Percentiles rank a stretch among this genome's conserved stretches.
These are phyloP conservation scores for Paradendryphiella salina DNA, from an alignment of 2,329 filamentous ascomycete species.

Conservation along the genomic window DNA sequence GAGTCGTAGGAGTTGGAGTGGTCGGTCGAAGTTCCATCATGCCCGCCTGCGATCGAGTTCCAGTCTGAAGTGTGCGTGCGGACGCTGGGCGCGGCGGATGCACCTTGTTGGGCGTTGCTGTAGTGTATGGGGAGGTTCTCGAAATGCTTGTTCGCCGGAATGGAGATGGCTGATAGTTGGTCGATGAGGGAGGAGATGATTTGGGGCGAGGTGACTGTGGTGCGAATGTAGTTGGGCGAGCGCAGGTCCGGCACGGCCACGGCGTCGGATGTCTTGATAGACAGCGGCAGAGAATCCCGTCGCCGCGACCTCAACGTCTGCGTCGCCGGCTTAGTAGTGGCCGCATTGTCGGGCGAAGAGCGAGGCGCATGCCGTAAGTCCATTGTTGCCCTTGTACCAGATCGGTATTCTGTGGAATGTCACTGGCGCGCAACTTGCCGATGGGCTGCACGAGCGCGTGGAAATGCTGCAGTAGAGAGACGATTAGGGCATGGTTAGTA, in stretches of 20 bases:
- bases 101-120: conserved; percentile 39
- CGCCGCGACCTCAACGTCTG: conserved; percentile 35
- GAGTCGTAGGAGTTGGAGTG: conserved; percentile 67
- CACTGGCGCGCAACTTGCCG: neutral
- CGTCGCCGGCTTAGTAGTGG: conserved; percentile 13
- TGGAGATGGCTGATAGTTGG: conserved; percentile 62
- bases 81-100: conserved; percentile 22
- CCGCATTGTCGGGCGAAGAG: conserved; percentile 3
- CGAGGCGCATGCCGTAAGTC: conserved; percentile 9
- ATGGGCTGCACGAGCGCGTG: conserved; percentile 1
- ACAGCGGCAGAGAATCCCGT: conserved; percentile 34
- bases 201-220: conserved; percentile 61
- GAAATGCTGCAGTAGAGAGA: conserved; percentile 5
- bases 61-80: conserved; percentile 29
- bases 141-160: conserved; percentile 70
- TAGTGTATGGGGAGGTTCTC: conserved; percentile 54
- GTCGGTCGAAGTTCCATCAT: conserved; percentile 66
- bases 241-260: conserved; percentile 29
- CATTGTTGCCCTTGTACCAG: conserved; percentile 7
- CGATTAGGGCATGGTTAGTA: conserved; percentile 13
- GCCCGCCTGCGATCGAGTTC: conserved; percentile 24
- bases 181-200: conserved; percentile 68
- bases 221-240: conserved; percentile 44
- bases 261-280: conserved; percentile 21
- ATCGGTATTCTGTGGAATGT: conserved; percentile 6